phyloP scores from a whole-genome alignment of 2,329 filamentous ascomycete species.

The Ceratocystis diversiconidia region DNA sequence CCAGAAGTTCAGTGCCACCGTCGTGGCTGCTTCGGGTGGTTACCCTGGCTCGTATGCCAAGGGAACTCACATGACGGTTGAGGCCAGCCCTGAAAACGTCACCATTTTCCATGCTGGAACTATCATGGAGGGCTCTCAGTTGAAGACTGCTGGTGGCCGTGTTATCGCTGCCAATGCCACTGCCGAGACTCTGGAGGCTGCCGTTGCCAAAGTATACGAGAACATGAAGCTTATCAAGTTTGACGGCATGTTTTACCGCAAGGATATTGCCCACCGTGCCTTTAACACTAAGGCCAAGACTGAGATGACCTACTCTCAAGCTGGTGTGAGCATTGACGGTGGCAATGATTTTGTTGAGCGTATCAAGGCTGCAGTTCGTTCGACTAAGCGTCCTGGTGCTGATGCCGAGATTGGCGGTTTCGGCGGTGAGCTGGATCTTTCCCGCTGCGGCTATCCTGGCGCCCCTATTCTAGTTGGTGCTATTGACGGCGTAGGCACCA shows the following conservation, averaged over 20 bases:
- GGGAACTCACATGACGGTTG: slow-evolving; percentile 47
- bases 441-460: slow-evolving; percentile 40
- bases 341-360: slow-evolving; percentile 84
- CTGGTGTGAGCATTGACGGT: slow-evolving; percentile 86
- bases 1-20: slow-evolving; percentile 65
- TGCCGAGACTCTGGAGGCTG: slow-evolving; percentile 56
- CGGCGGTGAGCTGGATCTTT: slow-evolving; percentile 70
- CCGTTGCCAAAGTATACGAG: slow-evolving; percentile 76
- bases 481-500: slow-evolving; percentile 92
- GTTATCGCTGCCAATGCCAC: slow-evolving; percentile 88
- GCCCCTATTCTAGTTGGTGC: slow-evolving; percentile 79
- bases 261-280: slow-evolving; percentile 75
- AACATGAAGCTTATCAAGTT: slow-evolving; percentile 64
- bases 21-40: slow-evolving; percentile 84
- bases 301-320: slow-evolving; percentile 73
- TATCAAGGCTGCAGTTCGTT: slow-evolving; percentile 81
- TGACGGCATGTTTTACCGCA: slow-evolving; percentile 79
- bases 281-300: slow-evolving; percentile 34
- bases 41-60: slow-evolving; percentile 82
- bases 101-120: slow-evolving; percentile 93
- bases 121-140: slow-evolving; percentile 42
- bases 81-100: slow-evolving; percentile 34
- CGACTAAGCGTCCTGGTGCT: slow-evolving; percentile 71
- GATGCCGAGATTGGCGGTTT: slow-evolving; percentile 93
- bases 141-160: slow-evolving; percentile 71